Evolutionary conservation across 352 stramenopile species (phyloP), one percentile per base, ranked within the genome.

Genomic region (Phytophthora pluvialis): DNA sequence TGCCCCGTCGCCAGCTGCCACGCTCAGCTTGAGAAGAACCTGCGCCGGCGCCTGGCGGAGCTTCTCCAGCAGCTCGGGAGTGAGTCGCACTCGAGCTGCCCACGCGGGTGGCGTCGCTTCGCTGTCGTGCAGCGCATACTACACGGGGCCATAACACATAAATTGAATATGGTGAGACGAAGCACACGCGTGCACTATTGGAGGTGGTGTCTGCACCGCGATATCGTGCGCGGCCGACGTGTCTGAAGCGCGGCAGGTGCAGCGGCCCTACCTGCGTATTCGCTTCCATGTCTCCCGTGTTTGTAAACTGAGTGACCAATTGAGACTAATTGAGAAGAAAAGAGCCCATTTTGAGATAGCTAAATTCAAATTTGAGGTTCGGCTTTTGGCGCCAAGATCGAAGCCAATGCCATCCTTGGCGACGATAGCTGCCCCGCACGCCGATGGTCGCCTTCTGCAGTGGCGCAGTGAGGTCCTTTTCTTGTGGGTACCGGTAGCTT

Each of bases 81-180:
- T 94, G 36, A 94, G 62, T 28, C 83, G 82, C 44, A 94, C 73
- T 57, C 85, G 79, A 56, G 86, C 86, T 26, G 84, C 81, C 86
- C 86, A 94, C 18, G 62, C 61, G 35, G 67, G 46, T 35, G 50
- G 56, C n/a, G 40, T 57, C 21, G 32, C 64, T 36, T 83, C 77
- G 44, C 64, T 80, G 47, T 91, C 81, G 43, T 88, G 73, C 44
- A 94, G 73, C 49, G 81, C 85, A 51, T 94, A 94, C 83, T 94
- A 53, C 15, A 67, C n/a, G 28, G 15, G 9, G 12, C 26, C 11
- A 31, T 11, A 39, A 25, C n/a, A 25, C 31, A 13, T 2, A 31
- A 52, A 38, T 28, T 28, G 10, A 25, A 7, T 21, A 61, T 50
- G 7, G 25, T 59, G 36, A 67, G 51, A 51, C 3, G 33, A 0